Evolutionary conservation across 108 stramenopile species (phyloP).

Genomic region (Cyclotella choctawhatcheeana): DNA sequence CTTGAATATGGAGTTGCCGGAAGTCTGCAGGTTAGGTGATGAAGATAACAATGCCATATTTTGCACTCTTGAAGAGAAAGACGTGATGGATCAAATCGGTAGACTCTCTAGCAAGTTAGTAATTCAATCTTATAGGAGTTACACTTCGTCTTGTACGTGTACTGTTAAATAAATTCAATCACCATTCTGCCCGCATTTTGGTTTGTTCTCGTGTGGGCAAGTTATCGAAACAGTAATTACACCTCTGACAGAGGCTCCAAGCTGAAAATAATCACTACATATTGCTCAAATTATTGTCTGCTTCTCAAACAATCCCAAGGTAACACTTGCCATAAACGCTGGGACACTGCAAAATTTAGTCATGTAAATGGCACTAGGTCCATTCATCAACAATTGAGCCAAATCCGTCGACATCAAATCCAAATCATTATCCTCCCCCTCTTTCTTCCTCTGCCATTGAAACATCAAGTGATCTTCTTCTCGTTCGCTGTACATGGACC

Average conservation of each 20-base stretch:
- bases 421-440: slow-evolving; percentile 30
- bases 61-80: slow-evolving; percentile 30
- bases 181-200: too few species aligned
- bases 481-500: slow-evolving; percentile 93
- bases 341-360: slow-evolving; percentile 86
- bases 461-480: slow-evolving; percentile 92
- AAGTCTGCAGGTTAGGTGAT: slow-evolving; percentile 20
- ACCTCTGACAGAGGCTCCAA: too few species aligned
- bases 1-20: slow-evolving; percentile 43
- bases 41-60: slow-evolving; percentile 18
- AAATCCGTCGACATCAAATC: slow-evolving; percentile 89
- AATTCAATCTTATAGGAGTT: slow-evolving; percentile 2
- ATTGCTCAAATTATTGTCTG: slow-evolving; percentile 71
- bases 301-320: slow-evolving; percentile 88
- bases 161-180: not conserved
- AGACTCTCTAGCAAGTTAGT: not conserved
- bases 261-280: too few species aligned
- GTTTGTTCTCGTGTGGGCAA: too few species aligned
- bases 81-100: not conserved
- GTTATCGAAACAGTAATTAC: too few species aligned
- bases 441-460: slow-evolving; percentile 73
- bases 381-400: slow-evolving; percentile 71
- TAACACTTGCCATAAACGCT: slow-evolving; percentile 92
- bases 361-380: slow-evolving; percentile 80
- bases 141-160: not conserved